These are phyloP conservation scores for Micractinium conductrix DNA, from an alignment of 139 green algal species.

Conservation along the genomic window DNA sequence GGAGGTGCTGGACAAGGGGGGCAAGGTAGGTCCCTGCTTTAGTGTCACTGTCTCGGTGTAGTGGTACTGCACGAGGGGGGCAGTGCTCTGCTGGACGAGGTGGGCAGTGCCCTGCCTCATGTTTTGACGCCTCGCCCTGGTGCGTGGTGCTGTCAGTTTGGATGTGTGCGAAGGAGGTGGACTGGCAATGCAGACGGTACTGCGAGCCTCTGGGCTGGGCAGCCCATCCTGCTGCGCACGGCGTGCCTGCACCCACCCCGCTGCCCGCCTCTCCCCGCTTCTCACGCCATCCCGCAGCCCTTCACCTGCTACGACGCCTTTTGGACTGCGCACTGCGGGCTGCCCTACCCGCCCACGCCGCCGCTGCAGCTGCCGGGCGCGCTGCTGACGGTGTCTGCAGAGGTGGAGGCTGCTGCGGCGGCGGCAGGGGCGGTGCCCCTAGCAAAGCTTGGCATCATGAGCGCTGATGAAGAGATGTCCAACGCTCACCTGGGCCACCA, in stretches of 20 bases:
- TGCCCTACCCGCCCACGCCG: conserved; percentile 61
- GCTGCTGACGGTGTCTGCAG: conserved; percentile 52
- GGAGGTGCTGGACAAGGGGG: conserved; percentile 79
- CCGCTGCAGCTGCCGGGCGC: conserved; percentile 55
- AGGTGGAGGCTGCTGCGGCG: conserved; percentile 2
- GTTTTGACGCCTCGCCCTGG: too few relatives aligned
- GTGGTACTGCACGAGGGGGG: too few relatives aligned
- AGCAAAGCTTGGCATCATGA: conserved; percentile 77
- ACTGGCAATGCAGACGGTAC: too few relatives aligned
- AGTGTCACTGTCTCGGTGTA: too few relatives aligned
- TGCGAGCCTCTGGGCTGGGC: too few relatives aligned
- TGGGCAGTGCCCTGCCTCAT: too few relatives aligned
- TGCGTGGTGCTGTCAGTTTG: too few relatives aligned
- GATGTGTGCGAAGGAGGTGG: too few relatives aligned
- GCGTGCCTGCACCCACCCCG: too few relatives aligned
- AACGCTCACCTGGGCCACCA: conserved; percentile 80
- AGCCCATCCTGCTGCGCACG: too few relatives aligned
- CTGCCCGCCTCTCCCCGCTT: too few relatives aligned
- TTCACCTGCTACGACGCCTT: conserved; percentile 84
- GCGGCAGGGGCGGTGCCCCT: conserved; percentile 40
- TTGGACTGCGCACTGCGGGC: conserved; percentile 61
- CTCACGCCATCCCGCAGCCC: conserved; percentile 42
- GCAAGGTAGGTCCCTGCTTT: neutral
- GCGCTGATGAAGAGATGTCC: conserved; percentile 70
- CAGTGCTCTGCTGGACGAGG: too few relatives aligned